These are phyloP conservation scores for Candida ortonii DNA, from an alignment of 805 yeast genomes.

Conservation along the genomic window DNA sequence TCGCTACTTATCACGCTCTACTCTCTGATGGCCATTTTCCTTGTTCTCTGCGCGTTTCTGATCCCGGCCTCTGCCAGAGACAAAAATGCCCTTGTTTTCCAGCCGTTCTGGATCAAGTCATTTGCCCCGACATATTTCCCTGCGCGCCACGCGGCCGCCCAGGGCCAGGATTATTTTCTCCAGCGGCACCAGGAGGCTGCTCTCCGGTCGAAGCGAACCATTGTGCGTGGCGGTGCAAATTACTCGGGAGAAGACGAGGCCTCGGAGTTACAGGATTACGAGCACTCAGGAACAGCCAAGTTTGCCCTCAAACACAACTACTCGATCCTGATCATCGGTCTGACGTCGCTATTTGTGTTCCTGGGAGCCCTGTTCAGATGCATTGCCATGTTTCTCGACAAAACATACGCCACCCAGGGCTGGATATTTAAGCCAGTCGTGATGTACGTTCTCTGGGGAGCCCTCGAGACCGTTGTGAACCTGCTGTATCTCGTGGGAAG, in stretches of 20 bases:
- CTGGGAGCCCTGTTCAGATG: slow-evolving; percentile 51
- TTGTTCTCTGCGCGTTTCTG: slow-evolving; percentile 50
- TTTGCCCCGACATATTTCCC: slow-evolving; percentile 60
- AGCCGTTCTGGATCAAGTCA: slow-evolving; percentile 77
- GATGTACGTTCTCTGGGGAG: slow-evolving; percentile 70
- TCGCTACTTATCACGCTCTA: slow-evolving; percentile 47
- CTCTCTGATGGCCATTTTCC: slow-evolving; percentile 48
- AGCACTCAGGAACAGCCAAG: slow-evolving; percentile 19
- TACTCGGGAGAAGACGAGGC: slow-evolving; percentile 13
- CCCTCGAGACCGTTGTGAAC: slow-evolving; percentile 57
- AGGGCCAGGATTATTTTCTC: slow-evolving; percentile 25
- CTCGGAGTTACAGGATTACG: slow-evolving; percentile 23
- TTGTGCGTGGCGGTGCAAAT: slow-evolving; percentile 27
- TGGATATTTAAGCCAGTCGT: slow-evolving; percentile 54
- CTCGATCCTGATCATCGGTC: slow-evolving; percentile 44
- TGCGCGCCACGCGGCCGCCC: slow-evolving; percentile 45
- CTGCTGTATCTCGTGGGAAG: slow-evolving; percentile 58
- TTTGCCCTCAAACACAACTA: slow-evolving; percentile 44
- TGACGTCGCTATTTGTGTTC: slow-evolving; percentile 48
- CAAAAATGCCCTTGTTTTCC: slow-evolving; percentile 51
- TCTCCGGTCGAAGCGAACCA: slow-evolving; percentile 25
- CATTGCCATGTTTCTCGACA: slow-evolving; percentile 42
- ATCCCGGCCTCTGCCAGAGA: slow-evolving; percentile 54
- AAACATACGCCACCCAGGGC: slow-evolving; percentile 31
- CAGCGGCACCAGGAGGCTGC: slow-evolving; percentile 16